Conservation (phyloP, 1,284 basidiomycete genomes). For the Phenoliferia sp. region DNA sequence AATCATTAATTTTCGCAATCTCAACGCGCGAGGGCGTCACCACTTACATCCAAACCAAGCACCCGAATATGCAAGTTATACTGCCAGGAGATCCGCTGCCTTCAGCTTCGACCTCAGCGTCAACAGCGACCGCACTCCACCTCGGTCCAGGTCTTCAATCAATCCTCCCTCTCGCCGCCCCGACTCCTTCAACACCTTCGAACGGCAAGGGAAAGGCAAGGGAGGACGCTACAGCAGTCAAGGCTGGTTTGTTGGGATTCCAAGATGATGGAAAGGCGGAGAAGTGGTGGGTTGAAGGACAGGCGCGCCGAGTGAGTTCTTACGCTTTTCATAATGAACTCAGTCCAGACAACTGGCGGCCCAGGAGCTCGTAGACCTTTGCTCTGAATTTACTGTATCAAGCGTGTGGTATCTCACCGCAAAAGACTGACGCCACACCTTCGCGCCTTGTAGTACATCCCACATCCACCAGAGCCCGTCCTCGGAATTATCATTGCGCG, state of each 20-base stretch:
- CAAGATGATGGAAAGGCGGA: conserved; percentile 6
- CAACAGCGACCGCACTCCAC: conserved; percentile 11
- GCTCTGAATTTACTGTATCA: too few species aligned
- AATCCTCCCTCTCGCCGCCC: neutral
- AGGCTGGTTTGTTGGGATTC: conserved; percentile 22
- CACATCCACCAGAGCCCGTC: conserved; percentile 72
- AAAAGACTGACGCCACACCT: neutral
- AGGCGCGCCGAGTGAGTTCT: conserved; percentile 12
- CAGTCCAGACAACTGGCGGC: neutral
- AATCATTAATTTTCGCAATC: too few species aligned
- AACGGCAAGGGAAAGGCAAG: conserved; percentile 11
- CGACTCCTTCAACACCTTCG: neutral
- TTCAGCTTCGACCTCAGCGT: conserved; percentile 2
- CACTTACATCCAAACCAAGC: neutral
- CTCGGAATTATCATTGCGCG: conserved; percentile 65
- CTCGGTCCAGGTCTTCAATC: conserved; percentile 28
- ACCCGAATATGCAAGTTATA: neutral
- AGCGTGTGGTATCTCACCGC: too few species aligned
- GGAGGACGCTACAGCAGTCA: conserved; percentile 8
- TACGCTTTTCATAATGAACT: neutral
- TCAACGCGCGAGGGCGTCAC: neutral
- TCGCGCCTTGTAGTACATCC: conserved; percentile 61
- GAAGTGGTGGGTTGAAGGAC: conserved; percentile 26
- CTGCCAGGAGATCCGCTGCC: conserved; percentile 27
- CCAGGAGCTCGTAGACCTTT: neutral